Evolutionary conservation across 768 basidiomycete species (phyloP), one percentile per base, ranked within the genome.

Genomic region (Boletellus sp.): DNA sequence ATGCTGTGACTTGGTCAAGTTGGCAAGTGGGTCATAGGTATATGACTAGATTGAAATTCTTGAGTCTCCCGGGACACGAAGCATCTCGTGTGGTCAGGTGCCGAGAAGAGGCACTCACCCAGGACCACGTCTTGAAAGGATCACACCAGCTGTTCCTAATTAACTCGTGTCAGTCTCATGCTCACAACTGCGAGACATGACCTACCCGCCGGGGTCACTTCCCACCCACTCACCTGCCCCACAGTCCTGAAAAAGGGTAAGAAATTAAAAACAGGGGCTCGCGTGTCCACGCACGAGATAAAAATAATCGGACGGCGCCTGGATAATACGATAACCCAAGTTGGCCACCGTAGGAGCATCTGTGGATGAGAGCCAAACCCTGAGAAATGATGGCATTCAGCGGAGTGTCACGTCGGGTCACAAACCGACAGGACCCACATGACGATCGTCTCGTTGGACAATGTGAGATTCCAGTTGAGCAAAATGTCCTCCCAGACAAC

Each of bases 401-500:
- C 7, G 38, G 20, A 9, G 9, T 15, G 20, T 26, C 22, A 12
- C 11, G 4, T 28, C 28, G 28, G 28, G 2, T 28, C 28, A 28
- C 28, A 8, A 5, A 8, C 2, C 11, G 28, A 15, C 28, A 28
- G 4, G 4, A 38, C 48, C 6, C 32, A 74, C 72, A 77, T 68
- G 43, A 78, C 58, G 46, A 78, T 56, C 9, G 74, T 73, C 36
- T 76, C 72, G 28, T 73, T 72, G 19, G 58, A 58, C 1, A 79
- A 65, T 0, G 64, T 68, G 12, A 79, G 55, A 42, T 74, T 70
- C 55, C 65, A 68, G 16, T 58, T 23, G n/a, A 73, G 48, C 9
- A 73, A 67, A 76, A 81, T 77, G 52, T 83, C 81, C 72, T 93
- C 84, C 86, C 89, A 92, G 6, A 93, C 89, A 26, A 91, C 81